These are phyloP conservation scores for Dioszegia crocea DNA, from an alignment of 768 basidiomycete genomes.

Conservation along the genomic window DNA sequence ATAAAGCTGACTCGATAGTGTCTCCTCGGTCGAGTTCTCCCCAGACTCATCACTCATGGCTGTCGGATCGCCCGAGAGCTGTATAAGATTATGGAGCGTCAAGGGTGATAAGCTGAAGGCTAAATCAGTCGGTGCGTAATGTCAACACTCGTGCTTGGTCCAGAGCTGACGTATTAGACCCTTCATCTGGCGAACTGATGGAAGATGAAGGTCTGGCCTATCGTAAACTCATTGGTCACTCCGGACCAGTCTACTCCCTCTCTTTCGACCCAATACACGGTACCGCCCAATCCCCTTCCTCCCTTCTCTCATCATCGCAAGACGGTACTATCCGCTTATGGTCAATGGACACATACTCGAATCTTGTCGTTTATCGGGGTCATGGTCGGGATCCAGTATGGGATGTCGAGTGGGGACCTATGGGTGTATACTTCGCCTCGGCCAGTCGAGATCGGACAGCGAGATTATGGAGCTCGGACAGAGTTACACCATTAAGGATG, in stretches of 20 bases:
- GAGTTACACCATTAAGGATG: constrained; percentile 75
- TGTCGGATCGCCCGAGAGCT: constrained; percentile 91
- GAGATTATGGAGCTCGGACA: constrained; percentile 91
- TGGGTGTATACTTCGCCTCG: constrained; percentile 97
- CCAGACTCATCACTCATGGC: constrained; percentile 87
- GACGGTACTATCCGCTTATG: constrained; percentile 87
- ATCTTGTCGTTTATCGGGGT: constrained; percentile 87
- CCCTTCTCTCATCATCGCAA: constrained; percentile 85
- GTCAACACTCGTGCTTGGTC: neutral
- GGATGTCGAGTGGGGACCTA: constrained; percentile 98
- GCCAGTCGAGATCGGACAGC: constrained; percentile 91
- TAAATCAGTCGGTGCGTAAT: constrained; percentile 30
- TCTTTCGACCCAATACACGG: constrained; percentile 89
- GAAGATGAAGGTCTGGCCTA: constrained; percentile 80
- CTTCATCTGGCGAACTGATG: constrained; percentile 55
- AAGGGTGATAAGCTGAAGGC: constrained; percentile 76
- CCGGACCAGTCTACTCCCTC: constrained; percentile 90
- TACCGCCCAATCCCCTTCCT: constrained; percentile 75
- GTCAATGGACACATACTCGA: constrained; percentile 92
- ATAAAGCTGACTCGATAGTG: constrained; percentile 53
- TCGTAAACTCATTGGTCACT: constrained; percentile 94
- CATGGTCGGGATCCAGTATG: constrained; percentile 90
- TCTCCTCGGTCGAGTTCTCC: constrained; percentile 83
- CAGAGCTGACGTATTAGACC: constrained; percentile 13
- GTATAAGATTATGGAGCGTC: constrained; percentile 87